Conservation (phyloP, 2,329 filamentous ascomycete genomes). For the Beauveria pseudobassiana region DNA sequence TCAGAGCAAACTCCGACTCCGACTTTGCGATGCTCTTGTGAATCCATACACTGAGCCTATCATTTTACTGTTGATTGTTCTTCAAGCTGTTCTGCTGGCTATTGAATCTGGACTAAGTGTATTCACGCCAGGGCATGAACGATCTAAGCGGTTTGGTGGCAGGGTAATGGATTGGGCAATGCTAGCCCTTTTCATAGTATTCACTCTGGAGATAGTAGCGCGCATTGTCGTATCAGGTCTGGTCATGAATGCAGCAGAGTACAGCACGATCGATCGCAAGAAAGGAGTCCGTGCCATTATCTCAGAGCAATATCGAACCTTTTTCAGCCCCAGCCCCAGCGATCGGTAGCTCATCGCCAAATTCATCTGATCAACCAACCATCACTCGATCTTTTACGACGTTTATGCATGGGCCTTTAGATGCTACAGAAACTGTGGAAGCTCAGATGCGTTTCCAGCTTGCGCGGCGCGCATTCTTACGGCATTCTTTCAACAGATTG, state of each 20-base stretch:
- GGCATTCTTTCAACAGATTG: constrained; percentile 91
- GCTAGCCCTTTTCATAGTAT: constrained; percentile 76
- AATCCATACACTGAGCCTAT: constrained; percentile 80
- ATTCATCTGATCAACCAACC: constrained; percentile 48
- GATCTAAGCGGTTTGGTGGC: constrained; percentile 58
- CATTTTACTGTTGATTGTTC: constrained; percentile 77
- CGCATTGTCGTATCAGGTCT: constrained; percentile 91
- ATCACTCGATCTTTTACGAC: constrained; percentile 76
- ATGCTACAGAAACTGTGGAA: constrained; percentile 54
- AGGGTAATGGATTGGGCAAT: constrained; percentile 71
- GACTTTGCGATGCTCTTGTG: constrained; percentile 76
- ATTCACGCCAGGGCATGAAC: constrained; percentile 51
- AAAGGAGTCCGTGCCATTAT: constrained; percentile 68
- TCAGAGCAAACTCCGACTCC: constrained; percentile 64
- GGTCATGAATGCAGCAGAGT: constrained; percentile 81
- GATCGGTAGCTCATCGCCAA: constrained; percentile 48
- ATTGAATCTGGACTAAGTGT: constrained; percentile 73
- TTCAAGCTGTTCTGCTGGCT: constrained; percentile 82
- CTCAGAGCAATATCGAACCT: constrained; percentile 63
- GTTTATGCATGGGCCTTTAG: constrained; percentile 55
- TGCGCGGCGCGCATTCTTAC: constrained; percentile 82
- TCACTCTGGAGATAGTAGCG: constrained; percentile 76
- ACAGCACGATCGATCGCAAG: constrained; percentile 80
- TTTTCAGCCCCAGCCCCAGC: constrained; percentile 79
- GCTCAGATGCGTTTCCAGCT: constrained; percentile 79